Evolutionary conservation across 148 eudicot species (phyloP), one percentile per base, ranked within the genome.

Genomic region (Cornus florida): DNA sequence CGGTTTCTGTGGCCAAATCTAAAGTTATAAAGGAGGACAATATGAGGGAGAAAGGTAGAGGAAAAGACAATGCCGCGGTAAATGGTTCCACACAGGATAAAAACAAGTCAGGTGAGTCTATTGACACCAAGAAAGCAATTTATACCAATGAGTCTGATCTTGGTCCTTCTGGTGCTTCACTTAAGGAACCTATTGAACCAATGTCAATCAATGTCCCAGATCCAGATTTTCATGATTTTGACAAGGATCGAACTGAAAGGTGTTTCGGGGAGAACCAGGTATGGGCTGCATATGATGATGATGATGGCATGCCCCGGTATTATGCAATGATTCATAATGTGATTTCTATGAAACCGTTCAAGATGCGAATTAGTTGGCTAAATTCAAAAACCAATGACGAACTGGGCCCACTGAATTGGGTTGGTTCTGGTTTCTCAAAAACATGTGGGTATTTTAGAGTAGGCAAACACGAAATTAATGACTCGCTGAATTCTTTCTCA

Each of bases 231-330:
- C 82, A 88, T 80, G 83, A 90, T 86, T 92, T 92, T 79, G 92
- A 92, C 84, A 82, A 72, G 81, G 82, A 84, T 78, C 85, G 92
- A 79, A 85, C 85, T 57, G 91, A 85, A 73, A 83, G 28, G 60
- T 85, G 89, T 78, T 92, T 90, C 82, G 86, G 76, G 60, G 94
- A 87, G 78, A 85, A 87, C 79, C 94, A 92, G 70, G 89, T 92
- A 66, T 92, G 97, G 97, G 94, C 97, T 84, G 83, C 84, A 70
- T 92, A 92, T 82, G 91, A 90, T 73, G 83, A 89, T 75, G 84
- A 81, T 76, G 97, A 92, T 78, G 97, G 94, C 31, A 91, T 92
- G 94, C 97, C 97, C 67, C 83, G 97, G 38, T 77, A 85, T 74
- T 92, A 92, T 84, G 94, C 89, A 39, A 81, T 88, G 81, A 79